phyloP scores from a whole-genome alignment of 805 yeast species.

The Groenewaldozyma salmanticensis region DNA sequence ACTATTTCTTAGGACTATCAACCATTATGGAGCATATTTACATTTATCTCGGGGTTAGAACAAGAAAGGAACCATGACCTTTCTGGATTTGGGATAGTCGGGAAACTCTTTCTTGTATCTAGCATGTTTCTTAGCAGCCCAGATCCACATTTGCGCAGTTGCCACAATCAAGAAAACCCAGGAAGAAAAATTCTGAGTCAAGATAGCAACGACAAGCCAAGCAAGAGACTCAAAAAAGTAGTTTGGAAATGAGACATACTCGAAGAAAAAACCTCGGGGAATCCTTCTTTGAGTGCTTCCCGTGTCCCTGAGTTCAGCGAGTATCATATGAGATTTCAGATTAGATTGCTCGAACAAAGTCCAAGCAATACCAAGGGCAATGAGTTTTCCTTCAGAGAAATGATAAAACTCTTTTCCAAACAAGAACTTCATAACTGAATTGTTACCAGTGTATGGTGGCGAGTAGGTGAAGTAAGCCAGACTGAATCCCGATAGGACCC shows the following conservation, averaged over 20 bases:
- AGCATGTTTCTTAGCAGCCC: constrained; percentile 85
- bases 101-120: constrained; percentile 61
- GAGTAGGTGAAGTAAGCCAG: constrained; percentile 43
- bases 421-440: constrained; percentile 11
- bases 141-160: constrained; percentile 72
- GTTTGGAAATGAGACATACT: constrained; percentile 81
- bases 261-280: constrained; percentile 80
- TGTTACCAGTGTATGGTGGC: constrained; percentile 22
- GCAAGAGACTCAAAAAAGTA: constrained; percentile 77
- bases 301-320: constrained; percentile 44
- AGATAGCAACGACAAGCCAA: constrained; percentile 63
- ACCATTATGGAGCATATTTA: too few species aligned
- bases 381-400: constrained; percentile 7
- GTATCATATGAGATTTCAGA: constrained; percentile 56
- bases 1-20: too few species aligned
- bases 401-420: constrained; percentile 17
- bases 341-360: constrained; percentile 60
- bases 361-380: constrained; percentile 22
- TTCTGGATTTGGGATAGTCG: constrained; percentile 69
- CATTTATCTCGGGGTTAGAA: too few species aligned
- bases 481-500: constrained; percentile 75
- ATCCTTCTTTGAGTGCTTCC: constrained; percentile 53
- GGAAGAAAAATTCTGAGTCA: constrained; percentile 71
- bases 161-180: constrained; percentile 63
- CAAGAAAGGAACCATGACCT: constrained; percentile 70